A percentile compares a stretch with the other conserved stretches of the same genome.
These are phyloP conservation scores for Globisporangium carolinianum DNA, from an alignment of 352 stramenopile genomes.

Conservation along the genomic window DNA sequence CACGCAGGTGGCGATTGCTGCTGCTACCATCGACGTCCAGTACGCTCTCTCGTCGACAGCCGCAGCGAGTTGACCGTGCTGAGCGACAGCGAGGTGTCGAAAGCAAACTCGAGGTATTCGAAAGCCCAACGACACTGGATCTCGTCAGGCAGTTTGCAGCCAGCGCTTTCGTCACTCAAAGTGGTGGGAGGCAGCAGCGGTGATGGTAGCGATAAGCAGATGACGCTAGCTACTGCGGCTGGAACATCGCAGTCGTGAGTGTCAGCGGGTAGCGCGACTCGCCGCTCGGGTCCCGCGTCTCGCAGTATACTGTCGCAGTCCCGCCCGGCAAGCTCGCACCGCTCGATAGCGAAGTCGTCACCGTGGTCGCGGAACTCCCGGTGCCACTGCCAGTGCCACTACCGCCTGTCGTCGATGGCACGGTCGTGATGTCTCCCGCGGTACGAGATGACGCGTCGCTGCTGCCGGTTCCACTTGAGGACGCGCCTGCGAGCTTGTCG, in stretches of 20 bases:
- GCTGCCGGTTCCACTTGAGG: not conserved
- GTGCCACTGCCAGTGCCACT: not conserved
- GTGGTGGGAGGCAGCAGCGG: not conserved
- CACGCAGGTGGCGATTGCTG: too few relatives aligned
- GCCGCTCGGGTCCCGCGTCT: constrained; percentile 19
- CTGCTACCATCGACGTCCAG: too few relatives aligned
- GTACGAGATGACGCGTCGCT: not conserved
- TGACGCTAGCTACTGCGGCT: not conserved
- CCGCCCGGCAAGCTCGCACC: not conserved
- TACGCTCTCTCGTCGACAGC: too few relatives aligned
- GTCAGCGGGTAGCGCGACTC: constrained; percentile 21
- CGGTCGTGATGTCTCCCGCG: not conserved
- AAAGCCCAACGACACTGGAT: too few relatives aligned
- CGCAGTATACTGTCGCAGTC: constrained; percentile 14
- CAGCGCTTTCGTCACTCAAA: not conserved
- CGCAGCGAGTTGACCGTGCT: too few relatives aligned
- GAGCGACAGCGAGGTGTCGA: not conserved
- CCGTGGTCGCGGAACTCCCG: not conserved
- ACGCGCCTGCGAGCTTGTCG: constrained; percentile 2
- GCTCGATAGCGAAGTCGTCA: not conserved
- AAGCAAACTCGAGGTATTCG: too few relatives aligned
- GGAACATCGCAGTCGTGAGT: constrained; percentile 15
- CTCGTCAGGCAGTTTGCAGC: too few relatives aligned
- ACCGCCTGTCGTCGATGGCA: not conserved
- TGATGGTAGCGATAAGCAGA: too few relatives aligned